Base-by-base conservation (phyloP, 1,284 basidiomycete species). In the Inonotus hispidus region DNA sequence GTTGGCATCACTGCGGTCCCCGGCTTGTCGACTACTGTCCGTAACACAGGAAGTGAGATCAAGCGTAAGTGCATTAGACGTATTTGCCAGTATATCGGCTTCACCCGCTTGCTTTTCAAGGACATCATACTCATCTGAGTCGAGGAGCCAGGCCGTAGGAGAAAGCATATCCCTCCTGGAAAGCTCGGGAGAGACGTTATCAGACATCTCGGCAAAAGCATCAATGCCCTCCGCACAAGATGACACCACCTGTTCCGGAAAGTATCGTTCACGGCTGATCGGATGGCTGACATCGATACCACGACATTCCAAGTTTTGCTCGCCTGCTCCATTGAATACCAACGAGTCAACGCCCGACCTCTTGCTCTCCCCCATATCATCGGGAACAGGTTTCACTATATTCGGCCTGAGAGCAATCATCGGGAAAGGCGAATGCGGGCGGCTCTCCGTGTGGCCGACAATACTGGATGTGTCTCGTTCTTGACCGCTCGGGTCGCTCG, bases 401-500 rank as follows among this genome's bases (percentile, higher is more conserved):
- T 11, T 3, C 14, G 41, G 61, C 27, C 21, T 47, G 45, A 47
- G 59, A 61, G 41, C n/a, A 21, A 64, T 54, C 43, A 64, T 27
- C 5, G 63, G 63, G 37, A 64, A 64, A 10, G 63, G 63, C 8
- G 63, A 64, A 39, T 59, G 53, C 5, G 63, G 63, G 16, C 63
- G 54, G 43, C 63, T 64, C 19, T 53, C 35, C 3, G 63, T 32
- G 38, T 58, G 63, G 3, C 60, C 60, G 6, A 49, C 38, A 49
- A 52, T 50, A 23, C 37, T 13, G 32, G 37, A 35, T 25, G 16
- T 21, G 10, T 49, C 46, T 47, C 21, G 50, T 45, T 64, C 50
- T 49, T 56, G 13, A 32, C 29, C 39, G 21, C 6, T 41, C 32
- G 25, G 21, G 6, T 57, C 45, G 47, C 46, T 52, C 14, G 14